These are phyloP conservation scores for Anisodus acutangulus DNA, from an alignment of 257 asterid genomes.

Conservation along the genomic window DNA sequence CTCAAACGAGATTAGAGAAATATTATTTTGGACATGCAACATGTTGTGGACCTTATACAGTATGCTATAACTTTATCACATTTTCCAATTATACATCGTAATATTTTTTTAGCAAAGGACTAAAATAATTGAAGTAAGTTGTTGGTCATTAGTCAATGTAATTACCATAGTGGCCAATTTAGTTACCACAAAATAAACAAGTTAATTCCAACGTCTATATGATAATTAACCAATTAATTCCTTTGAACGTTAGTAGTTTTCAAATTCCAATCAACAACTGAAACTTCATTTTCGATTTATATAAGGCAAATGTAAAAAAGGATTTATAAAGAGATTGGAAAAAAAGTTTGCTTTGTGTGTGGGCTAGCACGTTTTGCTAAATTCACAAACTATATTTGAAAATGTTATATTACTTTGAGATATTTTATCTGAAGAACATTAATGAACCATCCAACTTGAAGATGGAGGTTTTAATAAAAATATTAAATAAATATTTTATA, in stretches of 20 bases:
- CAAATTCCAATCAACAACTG: background rate
- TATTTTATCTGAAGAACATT: background rate
- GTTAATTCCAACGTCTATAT: no score
- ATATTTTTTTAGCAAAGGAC: no score
- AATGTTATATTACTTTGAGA: background rate
- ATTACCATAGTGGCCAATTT: no score
- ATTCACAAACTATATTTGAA: background rate
- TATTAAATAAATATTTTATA: background rate
- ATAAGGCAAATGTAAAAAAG: background rate
- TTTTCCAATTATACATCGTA: no score
- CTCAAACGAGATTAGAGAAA: no score
- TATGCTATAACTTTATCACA: no score
- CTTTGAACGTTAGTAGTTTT: background rate
- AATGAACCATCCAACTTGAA: background rate
- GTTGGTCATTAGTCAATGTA: no score
- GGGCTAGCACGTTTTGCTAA: background rate
- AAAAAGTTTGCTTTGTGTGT: background rate
- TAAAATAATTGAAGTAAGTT: no score
- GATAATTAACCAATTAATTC: background rate
- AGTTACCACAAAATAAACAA: no score
- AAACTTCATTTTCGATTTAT: background rate
- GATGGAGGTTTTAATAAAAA: background rate
- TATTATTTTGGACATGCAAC: no score
- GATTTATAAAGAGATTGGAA: background rate
- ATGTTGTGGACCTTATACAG: no score